phyloP scores from a whole-genome alignment of 306 rosid species.

The Cucurbita ficifolia region DNA sequence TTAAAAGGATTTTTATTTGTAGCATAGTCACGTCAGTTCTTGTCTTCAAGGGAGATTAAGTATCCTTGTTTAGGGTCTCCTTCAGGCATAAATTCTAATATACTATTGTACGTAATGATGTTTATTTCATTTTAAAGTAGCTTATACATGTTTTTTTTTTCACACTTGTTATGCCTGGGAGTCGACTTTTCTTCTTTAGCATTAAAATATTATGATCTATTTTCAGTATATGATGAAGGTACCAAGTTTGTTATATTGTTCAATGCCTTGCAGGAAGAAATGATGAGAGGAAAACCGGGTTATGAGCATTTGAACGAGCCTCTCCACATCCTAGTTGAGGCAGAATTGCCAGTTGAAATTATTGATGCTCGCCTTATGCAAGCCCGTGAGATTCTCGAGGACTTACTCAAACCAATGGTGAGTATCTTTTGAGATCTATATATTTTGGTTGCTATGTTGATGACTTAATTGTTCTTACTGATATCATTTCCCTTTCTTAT shows the following conservation, averaged over 20 bases:
- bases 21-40: neutral
- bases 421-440: neutral
- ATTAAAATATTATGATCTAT: neutral
- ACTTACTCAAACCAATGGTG: conserved; percentile 90
- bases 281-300: conserved; percentile 80
- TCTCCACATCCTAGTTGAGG: conserved; percentile 78
- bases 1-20: neutral
- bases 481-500: neutral
- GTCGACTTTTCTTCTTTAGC: neutral
- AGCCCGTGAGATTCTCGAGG: conserved; percentile 81
- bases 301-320: conserved; percentile 93
- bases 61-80: neutral
- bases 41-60: neutral
- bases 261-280: conserved; percentile 48
- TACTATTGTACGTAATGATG: neutral
- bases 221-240: neutral
- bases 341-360: conserved; percentile 72
- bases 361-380: conserved; percentile 65
- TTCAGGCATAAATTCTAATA: neutral
- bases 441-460: neutral
- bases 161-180: neutral
- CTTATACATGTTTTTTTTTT: neutral
- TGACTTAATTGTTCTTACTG: neutral
- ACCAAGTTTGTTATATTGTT: neutral
- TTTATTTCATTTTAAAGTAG: neutral